phyloP scores from a whole-genome alignment of 2,329 filamentous ascomycete genomes.

The Atkinsonella texensis region DNA sequence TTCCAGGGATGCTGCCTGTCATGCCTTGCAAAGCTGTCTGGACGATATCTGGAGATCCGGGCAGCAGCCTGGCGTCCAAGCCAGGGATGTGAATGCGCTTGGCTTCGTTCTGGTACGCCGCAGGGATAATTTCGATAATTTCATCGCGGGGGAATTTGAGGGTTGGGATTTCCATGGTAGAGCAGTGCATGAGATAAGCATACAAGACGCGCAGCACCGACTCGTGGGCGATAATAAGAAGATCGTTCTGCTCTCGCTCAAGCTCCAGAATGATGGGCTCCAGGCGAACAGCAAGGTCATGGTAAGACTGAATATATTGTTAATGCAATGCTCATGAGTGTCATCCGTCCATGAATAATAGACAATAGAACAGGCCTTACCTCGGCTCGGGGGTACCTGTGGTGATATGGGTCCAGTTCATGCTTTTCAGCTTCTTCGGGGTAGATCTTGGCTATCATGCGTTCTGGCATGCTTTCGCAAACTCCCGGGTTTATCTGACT shows the following conservation, averaged over 20 bases:
- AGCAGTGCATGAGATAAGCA: conserved; percentile 97
- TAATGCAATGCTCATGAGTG: background rate
- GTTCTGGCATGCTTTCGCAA: conserved; percentile 85
- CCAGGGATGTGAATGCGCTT: conserved; percentile 78
- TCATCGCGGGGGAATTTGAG: conserved; percentile 91
- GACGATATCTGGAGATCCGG: conserved; percentile 69
- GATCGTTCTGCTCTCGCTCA: conserved; percentile 90
- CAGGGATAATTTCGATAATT: conserved; percentile 97
- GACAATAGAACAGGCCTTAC: conserved; percentile 28
- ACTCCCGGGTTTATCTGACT: conserved; percentile 95
- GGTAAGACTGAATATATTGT: conserved; percentile 62
- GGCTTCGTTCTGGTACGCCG: conserved; percentile 92
- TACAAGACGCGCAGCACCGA: conserved; percentile 95
- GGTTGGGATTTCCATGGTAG: conserved; percentile 84
- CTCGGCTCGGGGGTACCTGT: conserved; percentile 89
- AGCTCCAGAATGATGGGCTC: conserved; percentile 97
- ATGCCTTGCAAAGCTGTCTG: conserved; percentile 55
- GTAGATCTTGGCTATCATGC: conserved; percentile 66
- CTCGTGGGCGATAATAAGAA: conserved; percentile 97
- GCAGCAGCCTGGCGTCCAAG: conserved; percentile 53
- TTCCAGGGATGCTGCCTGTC: conserved; percentile 16
- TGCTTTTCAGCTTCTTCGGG: conserved; percentile 90
- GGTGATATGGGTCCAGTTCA: conserved; percentile 89
- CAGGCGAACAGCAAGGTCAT: conserved; percentile 92
- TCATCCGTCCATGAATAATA: background rate